These are phyloP conservation scores for Arthrobotrys sphaeroides DNA, from an alignment of 2,329 filamentous ascomycete species.

Conservation along the genomic window DNA sequence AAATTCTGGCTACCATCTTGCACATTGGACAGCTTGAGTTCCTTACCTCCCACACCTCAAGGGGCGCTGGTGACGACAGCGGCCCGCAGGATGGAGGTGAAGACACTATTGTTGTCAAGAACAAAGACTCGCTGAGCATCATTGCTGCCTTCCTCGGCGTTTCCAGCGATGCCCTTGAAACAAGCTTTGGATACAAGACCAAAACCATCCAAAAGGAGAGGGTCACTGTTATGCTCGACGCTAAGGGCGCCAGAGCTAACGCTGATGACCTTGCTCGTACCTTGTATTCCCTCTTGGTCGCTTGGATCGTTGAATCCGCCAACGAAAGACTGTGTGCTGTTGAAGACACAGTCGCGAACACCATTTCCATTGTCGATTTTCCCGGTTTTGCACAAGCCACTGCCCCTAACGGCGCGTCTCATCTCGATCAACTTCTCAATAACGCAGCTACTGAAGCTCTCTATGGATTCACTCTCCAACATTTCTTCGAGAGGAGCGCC, in stretches of 20 bases:
- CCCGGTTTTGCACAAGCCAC: slow-evolving; percentile 89
- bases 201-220: slow-evolving; percentile 96
- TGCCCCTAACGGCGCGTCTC: slow-evolving; percentile 74
- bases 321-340: slow-evolving; percentile 88
- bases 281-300: slow-evolving; percentile 90
- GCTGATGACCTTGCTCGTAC: slow-evolving; percentile 94
- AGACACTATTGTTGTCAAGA: slow-evolving; percentile 85
- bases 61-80: slow-evolving; percentile 83
- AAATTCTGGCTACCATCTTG: slow-evolving; percentile 91
- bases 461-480: slow-evolving; percentile 92
- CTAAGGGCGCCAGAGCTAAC: slow-evolving; percentile 85
- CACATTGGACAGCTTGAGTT: slow-evolving; percentile 98
- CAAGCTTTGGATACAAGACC: slow-evolving; percentile 91
- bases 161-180: slow-evolving; percentile 80
- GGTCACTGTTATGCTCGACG: slow-evolving; percentile 98
- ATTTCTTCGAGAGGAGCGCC: slow-evolving; percentile 93
- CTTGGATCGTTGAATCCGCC: slow-evolving; percentile 90
- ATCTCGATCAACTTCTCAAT: slow-evolving; percentile 89
- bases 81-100: slow-evolving; percentile 94
- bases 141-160: slow-evolving; percentile 96
- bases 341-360: slow-evolving; percentile 90
- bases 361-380: slow-evolving; percentile 93
- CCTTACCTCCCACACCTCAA: slow-evolving; percentile 80
- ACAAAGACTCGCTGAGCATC: slow-evolving; percentile 86
- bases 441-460: slow-evolving; percentile 92